Conservation (phyloP, 495 filamentous ascomycete genomes). For the Penicillium waksmanii region DNA sequence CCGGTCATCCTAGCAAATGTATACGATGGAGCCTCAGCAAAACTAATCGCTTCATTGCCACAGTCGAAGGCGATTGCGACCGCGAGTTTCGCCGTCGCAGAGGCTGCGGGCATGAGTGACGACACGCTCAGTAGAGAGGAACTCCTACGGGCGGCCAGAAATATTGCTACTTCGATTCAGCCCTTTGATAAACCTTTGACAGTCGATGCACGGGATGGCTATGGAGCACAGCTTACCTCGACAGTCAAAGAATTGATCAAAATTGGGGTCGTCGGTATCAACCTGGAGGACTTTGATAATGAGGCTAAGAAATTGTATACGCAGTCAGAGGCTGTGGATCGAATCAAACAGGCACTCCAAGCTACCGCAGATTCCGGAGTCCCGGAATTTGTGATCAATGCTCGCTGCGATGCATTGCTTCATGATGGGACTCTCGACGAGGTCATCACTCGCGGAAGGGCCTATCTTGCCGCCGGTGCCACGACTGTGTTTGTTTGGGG, state of each 20-base stretch:
- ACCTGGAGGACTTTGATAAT: slow-evolving; percentile 53
- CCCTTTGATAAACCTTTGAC: neutral
- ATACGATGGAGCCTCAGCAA: neutral
- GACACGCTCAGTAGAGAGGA: neutral
- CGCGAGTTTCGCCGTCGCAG: neutral
- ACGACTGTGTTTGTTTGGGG: slow-evolving; percentile 55
- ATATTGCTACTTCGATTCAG: neutral
- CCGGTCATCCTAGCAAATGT: neutral
- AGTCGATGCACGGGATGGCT: neutral
- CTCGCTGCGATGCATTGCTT: slow-evolving; percentile 46
- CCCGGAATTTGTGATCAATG: slow-evolving; percentile 55
- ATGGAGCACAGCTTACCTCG: neutral
- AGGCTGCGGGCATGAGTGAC: neutral
- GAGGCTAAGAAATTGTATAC: slow-evolving; percentile 32
- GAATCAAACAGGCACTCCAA: slow-evolving; percentile 39
- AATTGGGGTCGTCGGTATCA: neutral
- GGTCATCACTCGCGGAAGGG: slow-evolving; percentile 46
- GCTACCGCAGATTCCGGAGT: slow-evolving; percentile 44
- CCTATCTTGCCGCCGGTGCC: slow-evolving; percentile 50
- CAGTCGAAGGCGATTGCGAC: neutral
- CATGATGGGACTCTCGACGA: slow-evolving; percentile 40
- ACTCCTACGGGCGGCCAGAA: neutral
- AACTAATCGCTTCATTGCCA: neutral
- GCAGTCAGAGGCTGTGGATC: slow-evolving; percentile 38
- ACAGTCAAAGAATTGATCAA: neutral